These are phyloP conservation scores for Iodosphaeria phyllophila DNA, from an alignment of 2,329 filamentous ascomycete species.

Conservation along the genomic window DNA sequence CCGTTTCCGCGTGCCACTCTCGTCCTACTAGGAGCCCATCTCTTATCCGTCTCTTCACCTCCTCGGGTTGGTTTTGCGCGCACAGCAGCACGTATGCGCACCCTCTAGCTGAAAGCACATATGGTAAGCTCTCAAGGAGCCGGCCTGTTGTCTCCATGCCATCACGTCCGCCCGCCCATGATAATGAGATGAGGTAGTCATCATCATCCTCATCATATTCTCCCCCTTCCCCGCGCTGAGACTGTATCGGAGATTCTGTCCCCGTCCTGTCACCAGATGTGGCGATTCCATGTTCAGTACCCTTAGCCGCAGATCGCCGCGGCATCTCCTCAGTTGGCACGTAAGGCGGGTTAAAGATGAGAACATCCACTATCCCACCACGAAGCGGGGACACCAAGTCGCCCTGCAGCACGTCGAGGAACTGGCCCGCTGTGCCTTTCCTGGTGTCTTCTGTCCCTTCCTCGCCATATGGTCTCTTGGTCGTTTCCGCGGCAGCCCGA, in stretches of 20 bases:
- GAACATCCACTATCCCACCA: constrained; percentile 48
- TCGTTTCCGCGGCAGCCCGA: constrained; percentile 21
- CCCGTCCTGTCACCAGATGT: constrained; percentile 13
- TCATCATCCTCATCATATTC: too few species aligned
- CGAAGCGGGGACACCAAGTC: constrained; percentile 51
- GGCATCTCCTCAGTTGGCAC: constrained; percentile 72
- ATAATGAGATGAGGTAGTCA: constrained; percentile 64
- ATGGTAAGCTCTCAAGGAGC: constrained; percentile 51
- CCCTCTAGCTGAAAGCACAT: constrained; percentile 43
- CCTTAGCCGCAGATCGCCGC: constrained; percentile 17
- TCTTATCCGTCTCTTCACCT: constrained; percentile 45
- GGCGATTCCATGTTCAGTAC: too few species aligned
- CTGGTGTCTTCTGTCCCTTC: too few species aligned
- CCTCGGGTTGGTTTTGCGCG: constrained; percentile 69
- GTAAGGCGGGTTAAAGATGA: constrained; percentile 95
- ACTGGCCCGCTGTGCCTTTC: constrained; percentile 27
- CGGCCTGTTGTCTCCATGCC: constrained; percentile 89
- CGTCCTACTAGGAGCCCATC: constrained; percentile 27
- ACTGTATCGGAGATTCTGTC: too few species aligned
- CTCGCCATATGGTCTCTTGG: too few species aligned
- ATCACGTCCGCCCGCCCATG: constrained; percentile 74
- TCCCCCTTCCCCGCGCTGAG: too few species aligned
- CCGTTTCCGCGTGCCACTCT: constrained; percentile 57
- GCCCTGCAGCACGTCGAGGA: constrained; percentile 47
- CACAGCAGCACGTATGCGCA: constrained; percentile 84